phyloP scores from a whole-genome alignment of 2,329 filamentous ascomycete genomes.

The Sclerotiophoma versabilis region DNA sequence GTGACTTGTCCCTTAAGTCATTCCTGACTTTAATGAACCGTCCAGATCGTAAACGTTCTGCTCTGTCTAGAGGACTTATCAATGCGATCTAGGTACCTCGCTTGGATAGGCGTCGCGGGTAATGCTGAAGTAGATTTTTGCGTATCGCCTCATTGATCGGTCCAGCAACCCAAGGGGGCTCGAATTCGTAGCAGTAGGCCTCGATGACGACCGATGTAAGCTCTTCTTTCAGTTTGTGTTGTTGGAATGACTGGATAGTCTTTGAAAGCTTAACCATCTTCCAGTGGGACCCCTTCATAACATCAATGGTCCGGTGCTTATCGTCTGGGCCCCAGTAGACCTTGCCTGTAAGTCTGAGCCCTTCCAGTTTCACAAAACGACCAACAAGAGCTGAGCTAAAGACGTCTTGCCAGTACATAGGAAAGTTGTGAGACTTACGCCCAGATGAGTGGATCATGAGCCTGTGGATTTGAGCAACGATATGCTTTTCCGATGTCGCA shows the following conservation, averaged over 20 bases:
- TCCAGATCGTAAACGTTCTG: too few relatives aligned
- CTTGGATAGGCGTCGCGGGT: background rate
- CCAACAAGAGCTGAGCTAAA: background rate
- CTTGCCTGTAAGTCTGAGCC: background rate
- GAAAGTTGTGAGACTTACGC: background rate
- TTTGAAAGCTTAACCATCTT: background rate
- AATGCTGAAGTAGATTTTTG: background rate
- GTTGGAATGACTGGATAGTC: background rate
- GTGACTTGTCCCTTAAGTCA: too few relatives aligned
- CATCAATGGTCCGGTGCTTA: background rate
- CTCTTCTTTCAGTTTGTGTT: constrained; percentile 1
- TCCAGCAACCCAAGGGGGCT: background rate
- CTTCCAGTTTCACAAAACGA: background rate
- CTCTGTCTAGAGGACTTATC: too few relatives aligned
- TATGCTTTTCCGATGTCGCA: background rate
- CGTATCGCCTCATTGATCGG: background rate
- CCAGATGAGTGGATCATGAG: background rate
- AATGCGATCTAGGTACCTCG: background rate
- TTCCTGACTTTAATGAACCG: too few relatives aligned
- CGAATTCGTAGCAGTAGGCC: too few relatives aligned
- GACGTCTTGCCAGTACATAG: background rate
- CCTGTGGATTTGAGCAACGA: background rate
- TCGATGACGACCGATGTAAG: background rate
- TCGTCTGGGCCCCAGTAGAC: background rate
- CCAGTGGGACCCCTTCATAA: background rate